phyloP scores from a whole-genome alignment of 2,329 filamentous ascomycete species.

The Scedosporium minutisporum region DNA sequence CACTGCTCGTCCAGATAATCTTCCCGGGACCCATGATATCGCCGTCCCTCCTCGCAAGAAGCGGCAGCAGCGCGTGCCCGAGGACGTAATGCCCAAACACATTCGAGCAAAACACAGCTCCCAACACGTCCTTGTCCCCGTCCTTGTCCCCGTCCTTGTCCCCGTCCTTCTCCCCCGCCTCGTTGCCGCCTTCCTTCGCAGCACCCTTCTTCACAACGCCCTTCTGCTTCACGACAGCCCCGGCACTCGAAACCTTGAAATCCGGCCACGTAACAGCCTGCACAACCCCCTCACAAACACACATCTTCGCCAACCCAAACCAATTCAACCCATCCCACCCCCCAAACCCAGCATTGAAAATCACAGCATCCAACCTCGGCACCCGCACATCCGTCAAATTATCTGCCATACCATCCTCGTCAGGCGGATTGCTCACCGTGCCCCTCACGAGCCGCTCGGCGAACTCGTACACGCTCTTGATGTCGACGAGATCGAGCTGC shows the following conservation, averaged over 20 bases:
- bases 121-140: slow-evolving; percentile 43
- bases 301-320: slow-evolving; percentile 15
- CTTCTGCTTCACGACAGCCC: slow-evolving; percentile 13
- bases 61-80: slow-evolving; percentile 65
- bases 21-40: slow-evolving; percentile 42
- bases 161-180: not conserved
- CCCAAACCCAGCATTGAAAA: slow-evolving; percentile 84
- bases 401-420: slow-evolving; percentile 20
- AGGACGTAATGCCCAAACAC: slow-evolving; percentile 94
- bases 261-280: slow-evolving; percentile 66
- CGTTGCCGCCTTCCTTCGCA: not conserved
- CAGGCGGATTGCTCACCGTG: slow-evolving; percentile 34
- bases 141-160: slow-evolving; percentile 22
- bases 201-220: not conserved
- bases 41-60: slow-evolving; percentile 46
- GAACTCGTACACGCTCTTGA: slow-evolving; percentile 39
- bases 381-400: slow-evolving; percentile 37
- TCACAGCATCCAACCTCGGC: slow-evolving; percentile 65
- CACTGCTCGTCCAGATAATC: slow-evolving; percentile 78
- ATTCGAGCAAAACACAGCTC: slow-evolving; percentile 81
- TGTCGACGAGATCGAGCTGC: slow-evolving; percentile 51
- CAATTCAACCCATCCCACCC: slow-evolving; percentile 70
- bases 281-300: slow-evolving; percentile 50
- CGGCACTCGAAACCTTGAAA: slow-evolving; percentile 57
- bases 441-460: slow-evolving; percentile 36